Base-by-base conservation (phyloP, 2,329 filamentous ascomycete genomes). In the Albifimbria verrucaria region DNA sequence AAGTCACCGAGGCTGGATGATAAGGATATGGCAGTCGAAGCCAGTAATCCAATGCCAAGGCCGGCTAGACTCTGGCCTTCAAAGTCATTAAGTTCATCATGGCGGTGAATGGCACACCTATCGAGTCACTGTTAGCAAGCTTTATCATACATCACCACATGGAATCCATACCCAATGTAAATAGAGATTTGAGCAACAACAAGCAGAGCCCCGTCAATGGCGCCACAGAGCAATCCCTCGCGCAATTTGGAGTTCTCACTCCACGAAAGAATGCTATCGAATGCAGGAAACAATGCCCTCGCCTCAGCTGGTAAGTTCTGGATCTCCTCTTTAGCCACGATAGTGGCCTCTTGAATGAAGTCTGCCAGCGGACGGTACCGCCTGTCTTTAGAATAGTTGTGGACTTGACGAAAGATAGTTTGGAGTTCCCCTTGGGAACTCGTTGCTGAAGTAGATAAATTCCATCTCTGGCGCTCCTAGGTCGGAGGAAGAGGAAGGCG, bases 121-220 rank as follows among this genome's bases (percentile, higher is more conserved):
- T 22, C 15, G 18, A 22, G 7, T 51, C 42, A 4, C 22, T 25
- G 10, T 20, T n/a, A 47, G 9, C 5, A 46, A 15, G 7, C n/a
- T 26, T 48, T 21, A 11, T n/a, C 17, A 11, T 64, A 57, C 51
- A 48, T 4, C 26, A 24, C 3, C n/a, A 20, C 32, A 12, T 42
- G 36, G 20, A 28, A n/a, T 22, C n/a, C 67, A 52, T 68, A 78
- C 77, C 70, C 72, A 48, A 81, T 78, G 46, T 72, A 67, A 2
- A 65, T 66, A 1, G 61, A 74, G 3, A 81, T 26, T 54, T 80
- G 61, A 4, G 74, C 54, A 1, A 68, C 61, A 45, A 60, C 61
- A 2, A 80, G 68, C 1, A 80, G 59, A 6, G 72, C 65, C 2
- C 77, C 72, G 26, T 80, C 76, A 2, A 80, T 59, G 4, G 77